Evolutionary conservation across 352 stramenopile species (phyloP).

Genomic region (Phytophthora lateralis): DNA sequence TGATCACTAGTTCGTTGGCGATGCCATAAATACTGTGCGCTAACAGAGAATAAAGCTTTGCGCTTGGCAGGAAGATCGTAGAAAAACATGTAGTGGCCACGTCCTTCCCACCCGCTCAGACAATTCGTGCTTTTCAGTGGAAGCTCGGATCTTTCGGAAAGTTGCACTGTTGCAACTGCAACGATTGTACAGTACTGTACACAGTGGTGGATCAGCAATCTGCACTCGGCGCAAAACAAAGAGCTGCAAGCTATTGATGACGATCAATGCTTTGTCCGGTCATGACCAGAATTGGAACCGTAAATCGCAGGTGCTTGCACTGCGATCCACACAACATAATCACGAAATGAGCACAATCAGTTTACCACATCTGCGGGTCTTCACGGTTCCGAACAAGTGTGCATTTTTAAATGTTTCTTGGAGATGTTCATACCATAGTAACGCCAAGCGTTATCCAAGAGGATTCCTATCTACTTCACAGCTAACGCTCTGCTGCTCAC

Average conservation of each 20-base stretch:
- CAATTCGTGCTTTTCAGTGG: no score
- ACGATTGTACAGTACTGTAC: no score
- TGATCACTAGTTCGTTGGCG: no score
- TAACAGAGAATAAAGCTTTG: no score
- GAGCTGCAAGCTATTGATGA: not conserved
- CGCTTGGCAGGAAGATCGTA: no score
- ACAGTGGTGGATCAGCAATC: not conserved
- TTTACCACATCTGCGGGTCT: no score
- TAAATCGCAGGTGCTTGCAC: not conserved
- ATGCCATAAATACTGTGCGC: no score
- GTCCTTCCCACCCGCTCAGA: no score
- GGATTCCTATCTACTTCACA: not conserved
- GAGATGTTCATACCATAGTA: not conserved
- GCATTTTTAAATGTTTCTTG: not conserved
- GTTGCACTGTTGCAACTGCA: no score
- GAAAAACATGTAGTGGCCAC: no score
- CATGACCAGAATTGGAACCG: not conserved
- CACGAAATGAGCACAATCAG: not conserved
- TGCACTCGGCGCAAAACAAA: not conserved
- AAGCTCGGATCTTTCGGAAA: no score
- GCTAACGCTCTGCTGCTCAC: not conserved
- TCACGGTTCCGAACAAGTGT: not conserved
- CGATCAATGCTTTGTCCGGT: not conserved
- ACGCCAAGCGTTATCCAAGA: not conserved
- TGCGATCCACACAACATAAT: not conserved